Evolutionary conservation across 1,284 basidiomycete genomes (phyloP), one percentile per base, ranked within the genome.

Genomic region (Moniliophthora roreri): DNA sequence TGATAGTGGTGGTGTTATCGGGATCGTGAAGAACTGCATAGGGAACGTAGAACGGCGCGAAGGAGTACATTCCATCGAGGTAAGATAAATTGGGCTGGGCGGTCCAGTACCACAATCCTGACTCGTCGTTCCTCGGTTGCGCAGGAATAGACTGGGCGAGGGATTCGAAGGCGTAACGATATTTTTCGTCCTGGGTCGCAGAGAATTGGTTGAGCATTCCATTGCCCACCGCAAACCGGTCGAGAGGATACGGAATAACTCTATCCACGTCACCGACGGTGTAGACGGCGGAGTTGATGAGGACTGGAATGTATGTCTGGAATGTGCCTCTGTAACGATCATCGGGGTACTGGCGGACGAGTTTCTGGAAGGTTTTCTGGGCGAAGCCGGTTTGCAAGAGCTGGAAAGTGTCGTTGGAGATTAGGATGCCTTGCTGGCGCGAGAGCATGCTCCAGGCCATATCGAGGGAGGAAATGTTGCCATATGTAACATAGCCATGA

Each of bases 221-320:
- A 45, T 54, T 58, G 6, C 58, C 58, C 18, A 28, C 55, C 15
- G 58, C 58, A 28, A 60, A 50, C 18, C 58, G 49, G 48, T 60
- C 58, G 48, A 60, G 48, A 32, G 58, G 16, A n/a, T 54, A 58
- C 1, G 56, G 34, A 32, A 54, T 51, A 36, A 53, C 58, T n/a
- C 52, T 40, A 1, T 46, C 45, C 16, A 54, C 56, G 20, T 56
- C 58, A 23, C 34, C 42, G 32, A 60, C 51, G 15, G 52, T 46
- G 4, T 47, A 49, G 2, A 46, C 54, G 23, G 55, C 51, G 6
- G 56, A 58, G 8, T 52, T 54, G 51, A 60, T 52, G 38, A 48
- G 55, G 10, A 23, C 24, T 15, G 36, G 42, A 46, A 58, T 9
- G 53, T 58, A 58, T 35, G 49, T 44, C 16, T 42, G 9, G 35